Conservation (phyloP, 148 eudicot genomes). For the Diospyros kaki region DNA sequence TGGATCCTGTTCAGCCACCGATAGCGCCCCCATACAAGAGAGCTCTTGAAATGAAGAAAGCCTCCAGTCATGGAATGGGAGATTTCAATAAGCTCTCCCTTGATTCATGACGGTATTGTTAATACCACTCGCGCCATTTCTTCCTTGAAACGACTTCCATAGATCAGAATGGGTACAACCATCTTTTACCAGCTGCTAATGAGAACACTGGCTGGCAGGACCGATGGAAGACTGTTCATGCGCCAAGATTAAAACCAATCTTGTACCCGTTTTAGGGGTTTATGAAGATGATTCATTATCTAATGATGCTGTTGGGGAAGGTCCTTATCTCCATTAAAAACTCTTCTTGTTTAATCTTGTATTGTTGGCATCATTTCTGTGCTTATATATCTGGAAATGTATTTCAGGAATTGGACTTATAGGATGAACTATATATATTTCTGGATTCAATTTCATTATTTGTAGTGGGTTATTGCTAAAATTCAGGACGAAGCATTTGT, state of each 20-base stretch:
- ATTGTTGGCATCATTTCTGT: background rate
- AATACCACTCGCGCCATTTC: no score
- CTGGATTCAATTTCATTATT: no score
- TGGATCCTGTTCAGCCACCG: conserved; percentile 95
- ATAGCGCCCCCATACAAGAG: conserved; percentile 97
- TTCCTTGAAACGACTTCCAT: no score
- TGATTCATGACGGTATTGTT: conserved; percentile 28
- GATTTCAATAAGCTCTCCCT: conserved; percentile 55
- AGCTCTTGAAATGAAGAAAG: conserved; percentile 93
- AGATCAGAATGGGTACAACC: no score
- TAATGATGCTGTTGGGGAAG: background rate
- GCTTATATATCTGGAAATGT: background rate
- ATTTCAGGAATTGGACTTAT: no score
- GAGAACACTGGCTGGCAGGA: background rate
- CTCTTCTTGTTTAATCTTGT: background rate
- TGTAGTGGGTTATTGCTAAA: no score
- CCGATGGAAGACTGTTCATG: background rate
- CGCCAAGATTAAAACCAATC: background rate
- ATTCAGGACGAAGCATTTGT: no score
- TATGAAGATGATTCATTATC: background rate
- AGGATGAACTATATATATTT: no score
- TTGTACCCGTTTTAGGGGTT: background rate
- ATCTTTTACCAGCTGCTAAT: background rate
- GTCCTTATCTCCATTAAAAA: background rate
- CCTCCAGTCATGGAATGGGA: conserved; percentile 56